Evolutionary conservation across 768 basidiomycete genomes (phyloP).

Genomic region (Leccinum pellstonianum): DNA sequence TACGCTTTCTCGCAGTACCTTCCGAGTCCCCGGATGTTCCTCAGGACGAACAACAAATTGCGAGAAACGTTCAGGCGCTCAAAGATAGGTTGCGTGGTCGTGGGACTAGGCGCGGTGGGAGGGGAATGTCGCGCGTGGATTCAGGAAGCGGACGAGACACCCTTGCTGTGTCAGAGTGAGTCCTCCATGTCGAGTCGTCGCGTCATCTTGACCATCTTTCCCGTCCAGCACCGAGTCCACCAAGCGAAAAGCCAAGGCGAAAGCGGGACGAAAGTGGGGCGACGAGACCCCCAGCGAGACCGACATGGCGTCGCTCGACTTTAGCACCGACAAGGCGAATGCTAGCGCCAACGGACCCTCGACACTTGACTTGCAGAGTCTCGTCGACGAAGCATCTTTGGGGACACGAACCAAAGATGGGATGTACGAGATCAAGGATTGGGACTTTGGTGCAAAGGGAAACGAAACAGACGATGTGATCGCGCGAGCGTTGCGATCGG

Average conservation of each 20-base stretch:
- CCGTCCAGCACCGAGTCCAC: slow-evolving; percentile 55
- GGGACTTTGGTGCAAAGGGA: slow-evolving; percentile 64
- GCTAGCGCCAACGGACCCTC: slow-evolving; percentile 26
- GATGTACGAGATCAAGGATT: slow-evolving; percentile 76
- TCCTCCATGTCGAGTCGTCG: slow-evolving; percentile 6
- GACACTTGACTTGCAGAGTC: slow-evolving; percentile 54
- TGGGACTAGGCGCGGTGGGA: slow-evolving; percentile 58
- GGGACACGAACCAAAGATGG: slow-evolving; percentile 76
- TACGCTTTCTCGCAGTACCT: slow-evolving; percentile 36
- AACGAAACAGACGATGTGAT: slow-evolving; percentile 54
- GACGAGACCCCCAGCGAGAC: slow-evolving; percentile 74
- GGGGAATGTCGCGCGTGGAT: slow-evolving; percentile 46
- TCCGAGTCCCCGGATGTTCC: slow-evolving; percentile 49
- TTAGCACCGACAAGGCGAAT: slow-evolving; percentile 60
- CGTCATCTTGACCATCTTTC: slow-evolving; percentile 22
- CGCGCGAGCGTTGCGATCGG: slow-evolving; percentile 53
- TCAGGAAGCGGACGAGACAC: slow-evolving; percentile 61
- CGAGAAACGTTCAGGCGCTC: slow-evolving; percentile 87
- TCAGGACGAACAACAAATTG: slow-evolving; percentile 86
- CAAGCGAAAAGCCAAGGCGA: slow-evolving; percentile 63
- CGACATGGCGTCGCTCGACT: slow-evolving; percentile 95
- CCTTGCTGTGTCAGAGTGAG: slow-evolving; percentile 70
- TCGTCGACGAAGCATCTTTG: slow-evolving; percentile 70
- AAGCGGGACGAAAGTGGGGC: slow-evolving; percentile 90
- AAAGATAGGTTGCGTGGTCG: slow-evolving; percentile 81